phyloP scores from a whole-genome alignment of 2,329 filamentous ascomycete species.

The Colletotrichum endophyticum region DNA sequence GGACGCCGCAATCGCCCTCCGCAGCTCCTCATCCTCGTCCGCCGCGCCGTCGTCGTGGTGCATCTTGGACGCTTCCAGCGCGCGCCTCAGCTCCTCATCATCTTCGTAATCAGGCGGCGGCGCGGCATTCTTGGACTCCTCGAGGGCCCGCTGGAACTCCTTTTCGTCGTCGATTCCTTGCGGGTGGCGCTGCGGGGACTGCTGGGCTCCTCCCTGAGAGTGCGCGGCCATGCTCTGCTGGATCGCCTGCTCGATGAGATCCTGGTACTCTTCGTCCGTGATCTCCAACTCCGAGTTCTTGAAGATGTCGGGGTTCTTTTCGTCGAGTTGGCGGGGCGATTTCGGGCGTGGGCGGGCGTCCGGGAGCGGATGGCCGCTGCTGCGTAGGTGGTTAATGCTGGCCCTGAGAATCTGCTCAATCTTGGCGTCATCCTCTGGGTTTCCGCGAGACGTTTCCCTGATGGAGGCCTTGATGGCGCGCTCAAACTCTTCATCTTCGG shows the following conservation, averaged over 20 bases:
- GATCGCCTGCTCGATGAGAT: conserved; percentile 60
- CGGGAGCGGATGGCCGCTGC: conserved; percentile 20
- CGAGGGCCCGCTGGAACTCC: conserved; percentile 44
- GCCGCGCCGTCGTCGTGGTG: conserved; percentile 24
- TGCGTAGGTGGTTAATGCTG: conserved; percentile 64
- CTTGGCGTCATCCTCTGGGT: conserved; percentile 70
- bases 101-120: conserved; percentile 19
- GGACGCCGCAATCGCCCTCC: conserved; percentile 52
- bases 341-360: background rate
- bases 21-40: conserved; percentile 47
- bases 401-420: conserved; percentile 78
- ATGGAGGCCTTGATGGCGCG: conserved; percentile 75
- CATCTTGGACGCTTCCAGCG: conserved; percentile 44
- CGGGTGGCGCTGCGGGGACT: background rate
- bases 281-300: conserved; percentile 40
- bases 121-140: conserved; percentile 35
- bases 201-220: conserved; percentile 18
- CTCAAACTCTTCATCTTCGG: conserved; percentile 69
- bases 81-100: conserved; percentile 43
- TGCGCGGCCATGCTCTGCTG: conserved; percentile 50
- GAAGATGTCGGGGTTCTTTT: conserved; percentile 18
- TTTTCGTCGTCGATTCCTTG: conserved; percentile 33
- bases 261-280: conserved; percentile 63
- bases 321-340: background rate
- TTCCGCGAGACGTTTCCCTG: conserved; percentile 70